Base-by-base conservation (phyloP, 177 flowering plant genomes). In the Vitis hybrid region DNA sequence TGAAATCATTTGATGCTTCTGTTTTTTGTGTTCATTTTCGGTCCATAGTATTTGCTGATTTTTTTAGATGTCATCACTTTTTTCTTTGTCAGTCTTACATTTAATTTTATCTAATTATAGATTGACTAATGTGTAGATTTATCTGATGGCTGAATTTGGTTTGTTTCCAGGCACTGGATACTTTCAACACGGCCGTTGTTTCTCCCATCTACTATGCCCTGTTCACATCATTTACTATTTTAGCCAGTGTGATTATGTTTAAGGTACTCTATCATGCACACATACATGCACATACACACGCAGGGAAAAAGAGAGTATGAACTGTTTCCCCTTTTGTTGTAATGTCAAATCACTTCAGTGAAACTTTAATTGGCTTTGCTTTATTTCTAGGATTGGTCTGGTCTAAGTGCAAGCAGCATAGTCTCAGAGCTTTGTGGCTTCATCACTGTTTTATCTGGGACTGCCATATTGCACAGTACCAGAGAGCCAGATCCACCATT, bases 241-340 rank as follows among this genome's bases (percentile, higher is more conserved):
- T 92, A 2, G 98, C 98, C 18, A 94, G 97, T 79, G 93, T 92
- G 65, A 94, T 92, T 75, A 94, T 94, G 98, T 92, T 94, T 65
- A 92, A 92, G 98, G 98, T 91, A 87, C 45, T 39, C 45, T 39
- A 4, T 39, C 45, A 39, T 39, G 45, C 8, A 39, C 45, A 39
- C 45, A 39, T 39, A 39, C 45, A 39, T 39, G 45, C 45, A 39
- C 45, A 39, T 39, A 39, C 9, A 6, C 45, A 39, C 1, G 4
- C 45, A 39, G 45, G 8, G 8, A 5, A 39, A 39, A 39, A 39
- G 45, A 4, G 45, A 39, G 45, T 39, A 39, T 39, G 8, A 39
- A 39, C 45, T 39, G 45, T 39, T 26, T 26, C 45, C 8, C 45
- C 45, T 39, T 39, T 39, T 39, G 8, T 6, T 39, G 0, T 4